Percentiles rank a stretch among this genome's conserved stretches.
These are phyloP conservation scores for Suillus hirtellus DNA, from an alignment of 768 basidiomycete species.

Conservation along the genomic window DNA sequence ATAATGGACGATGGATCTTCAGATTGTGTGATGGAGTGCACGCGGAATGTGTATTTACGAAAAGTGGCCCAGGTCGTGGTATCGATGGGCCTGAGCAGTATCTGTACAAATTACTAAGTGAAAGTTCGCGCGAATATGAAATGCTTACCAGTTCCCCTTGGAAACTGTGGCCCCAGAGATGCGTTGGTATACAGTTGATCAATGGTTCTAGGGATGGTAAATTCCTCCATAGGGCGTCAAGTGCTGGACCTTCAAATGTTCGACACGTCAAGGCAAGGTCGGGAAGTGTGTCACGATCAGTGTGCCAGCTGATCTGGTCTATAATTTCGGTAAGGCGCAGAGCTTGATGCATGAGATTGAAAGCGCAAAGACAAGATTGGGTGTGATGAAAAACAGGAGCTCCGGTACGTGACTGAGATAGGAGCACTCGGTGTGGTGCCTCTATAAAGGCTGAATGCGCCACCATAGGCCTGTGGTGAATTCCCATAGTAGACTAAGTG, in stretches of 20 bases:
- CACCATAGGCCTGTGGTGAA: not conserved
- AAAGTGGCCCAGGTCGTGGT: slow-evolving; percentile 24
- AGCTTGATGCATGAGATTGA: slow-evolving; percentile 6
- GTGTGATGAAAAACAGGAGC: not conserved
- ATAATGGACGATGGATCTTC: slow-evolving; percentile 22
- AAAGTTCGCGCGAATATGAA: not conserved
- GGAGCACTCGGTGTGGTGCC: no score
- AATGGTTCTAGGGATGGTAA: slow-evolving; percentile 25
- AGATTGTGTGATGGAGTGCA: slow-evolving; percentile 21
- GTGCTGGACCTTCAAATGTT: slow-evolving; percentile 23
- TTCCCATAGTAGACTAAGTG: not conserved
- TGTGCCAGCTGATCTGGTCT: not conserved
- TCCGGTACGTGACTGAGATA: not conserved
- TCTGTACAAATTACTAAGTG: not conserved
- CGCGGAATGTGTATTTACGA: slow-evolving; percentile 25
- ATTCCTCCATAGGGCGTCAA: slow-evolving; percentile 27
- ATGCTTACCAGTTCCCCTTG: not conserved
- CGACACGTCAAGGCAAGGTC: slow-evolving; percentile 25
- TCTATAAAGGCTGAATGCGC: not conserved
- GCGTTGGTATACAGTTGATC: slow-evolving; percentile 7
- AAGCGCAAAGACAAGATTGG: not conserved
- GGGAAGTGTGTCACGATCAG: slow-evolving; percentile 17
- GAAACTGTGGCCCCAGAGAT: not conserved
- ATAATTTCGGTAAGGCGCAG: not conserved
- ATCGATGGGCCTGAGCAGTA: not conserved